Percentiles rank a stretch among this genome's conserved stretches.
These are phyloP conservation scores for Penicillium oxalicum DNA, from an alignment of 2,329 filamentous ascomycete species.

Conservation along the genomic window DNA sequence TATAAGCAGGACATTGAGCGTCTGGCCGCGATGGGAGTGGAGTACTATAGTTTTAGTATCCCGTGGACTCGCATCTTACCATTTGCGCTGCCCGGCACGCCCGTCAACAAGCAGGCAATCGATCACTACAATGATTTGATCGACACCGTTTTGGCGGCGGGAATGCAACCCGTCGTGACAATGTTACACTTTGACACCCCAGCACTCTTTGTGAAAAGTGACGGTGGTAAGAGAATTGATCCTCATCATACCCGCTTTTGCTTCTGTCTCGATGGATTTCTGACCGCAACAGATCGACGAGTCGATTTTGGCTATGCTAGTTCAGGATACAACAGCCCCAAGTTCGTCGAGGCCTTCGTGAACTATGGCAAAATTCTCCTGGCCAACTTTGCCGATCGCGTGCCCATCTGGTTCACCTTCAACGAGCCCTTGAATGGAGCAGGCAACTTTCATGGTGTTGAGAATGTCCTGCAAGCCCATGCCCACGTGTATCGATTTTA, in stretches of 20 bases:
- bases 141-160: conserved; percentile 37
- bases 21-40: conserved; percentile 35
- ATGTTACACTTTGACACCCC: conserved; percentile 32
- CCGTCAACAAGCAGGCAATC: conserved; percentile 44
- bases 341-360: conserved; percentile 38
- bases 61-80: conserved; percentile 47
- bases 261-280: background rate
- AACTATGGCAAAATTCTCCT: conserved; percentile 38
- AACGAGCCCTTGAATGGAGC: conserved; percentile 38
- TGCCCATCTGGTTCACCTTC: conserved; percentile 40
- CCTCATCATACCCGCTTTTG: background rate
- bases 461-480: conserved; percentile 46
- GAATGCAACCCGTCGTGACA: conserved; percentile 42
- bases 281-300: conserved; percentile 6
- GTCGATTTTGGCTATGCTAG: conserved; percentile 26
- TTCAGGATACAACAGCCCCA: conserved; percentile 31
- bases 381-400: conserved; percentile 34
- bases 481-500: conserved; percentile 35
- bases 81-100: conserved; percentile 40
- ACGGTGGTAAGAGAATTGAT: conserved; percentile 2
- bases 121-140: conserved; percentile 48
- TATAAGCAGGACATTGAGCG: conserved; percentile 45
- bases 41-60: conserved; percentile 43
- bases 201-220: conserved; percentile 18
- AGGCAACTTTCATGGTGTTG: conserved; percentile 43